Percentiles rank a stretch among this genome's conserved stretches.
These are phyloP conservation scores for Acanthamoeba royreba DNA, from an alignment of 208 protist species.

Conservation along the genomic window DNA sequence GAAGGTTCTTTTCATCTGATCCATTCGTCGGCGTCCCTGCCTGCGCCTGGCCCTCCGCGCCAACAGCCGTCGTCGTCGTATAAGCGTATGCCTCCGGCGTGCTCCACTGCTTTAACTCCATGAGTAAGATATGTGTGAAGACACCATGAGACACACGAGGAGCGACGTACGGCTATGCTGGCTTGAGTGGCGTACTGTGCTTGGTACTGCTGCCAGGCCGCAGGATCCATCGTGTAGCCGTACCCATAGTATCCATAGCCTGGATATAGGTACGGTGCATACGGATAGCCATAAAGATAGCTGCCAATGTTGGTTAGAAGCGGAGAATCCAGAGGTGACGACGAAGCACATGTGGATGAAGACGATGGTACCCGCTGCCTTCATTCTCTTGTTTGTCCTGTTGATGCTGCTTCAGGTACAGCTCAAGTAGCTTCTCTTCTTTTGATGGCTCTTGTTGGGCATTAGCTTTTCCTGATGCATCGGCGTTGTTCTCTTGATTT, in stretches of 20 bases:
- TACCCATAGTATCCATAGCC: too few relatives aligned
- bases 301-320: neutral
- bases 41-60: neutral
- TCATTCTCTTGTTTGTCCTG: neutral
- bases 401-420: constrained; percentile 17
- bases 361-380: neutral
- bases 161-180: neutral
- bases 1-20: neutral
- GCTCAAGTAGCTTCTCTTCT: neutral
- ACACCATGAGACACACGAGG: too few relatives aligned
- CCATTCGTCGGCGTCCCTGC: neutral
- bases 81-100: neutral
- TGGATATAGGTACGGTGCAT: too few relatives aligned
- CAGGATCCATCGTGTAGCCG: neutral
- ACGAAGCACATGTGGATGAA: too few relatives aligned
- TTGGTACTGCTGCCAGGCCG: neutral
- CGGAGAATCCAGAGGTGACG: neutral
- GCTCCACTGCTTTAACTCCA: neutral
- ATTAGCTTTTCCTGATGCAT: neutral
- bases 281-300: neutral
- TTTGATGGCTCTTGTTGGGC: neutral
- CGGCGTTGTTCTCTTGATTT: neutral
- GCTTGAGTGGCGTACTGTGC: neutral
- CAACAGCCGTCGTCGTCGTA: neutral
- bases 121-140: too few relatives aligned